These are phyloP conservation scores for Millerozyma miso DNA, from an alignment of 805 yeast genomes.

Conservation along the genomic window DNA sequence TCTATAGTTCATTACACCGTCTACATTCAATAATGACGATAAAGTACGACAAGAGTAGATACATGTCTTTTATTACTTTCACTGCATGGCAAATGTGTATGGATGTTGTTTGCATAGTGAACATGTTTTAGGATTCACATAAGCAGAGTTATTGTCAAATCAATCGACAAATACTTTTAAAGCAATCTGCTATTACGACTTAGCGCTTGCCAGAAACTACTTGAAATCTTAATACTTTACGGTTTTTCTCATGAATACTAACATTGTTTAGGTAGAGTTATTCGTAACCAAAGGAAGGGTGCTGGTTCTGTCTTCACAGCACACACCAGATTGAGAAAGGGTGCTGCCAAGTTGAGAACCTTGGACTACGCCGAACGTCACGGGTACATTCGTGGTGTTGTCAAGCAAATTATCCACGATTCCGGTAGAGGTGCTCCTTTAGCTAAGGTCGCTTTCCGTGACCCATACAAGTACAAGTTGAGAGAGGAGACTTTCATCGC, in stretches of 20 bases:
- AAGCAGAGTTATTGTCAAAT: too few species aligned
- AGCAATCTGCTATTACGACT: not conserved
- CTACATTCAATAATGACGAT: too few species aligned
- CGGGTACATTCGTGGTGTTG: constrained; percentile 99
- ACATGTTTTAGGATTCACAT: too few species aligned
- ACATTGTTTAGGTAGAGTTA: constrained; percentile 82
- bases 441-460: constrained; percentile 98
- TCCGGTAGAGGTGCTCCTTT: constrained; percentile 99
- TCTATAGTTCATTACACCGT: too few species aligned
- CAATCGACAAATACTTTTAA: too few species aligned
- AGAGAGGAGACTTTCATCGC: constrained; percentile 99
- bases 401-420: constrained; percentile 97
- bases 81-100: too few species aligned
- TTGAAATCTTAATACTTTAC: not conserved
- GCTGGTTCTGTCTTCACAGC: constrained; percentile 99
- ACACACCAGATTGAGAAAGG: constrained; percentile 99
- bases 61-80: too few species aligned
- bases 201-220: not conserved
- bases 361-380: constrained; percentile 99
- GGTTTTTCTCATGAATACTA: constrained; percentile 5
- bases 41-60: too few species aligned
- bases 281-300: constrained; percentile 99
- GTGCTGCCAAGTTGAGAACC: constrained; percentile 99
- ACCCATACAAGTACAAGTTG: constrained; percentile 97
- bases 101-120: too few species aligned